phyloP scores from a whole-genome alignment of 805 yeast species.

The Wickerhamomyces chambardii region DNA sequence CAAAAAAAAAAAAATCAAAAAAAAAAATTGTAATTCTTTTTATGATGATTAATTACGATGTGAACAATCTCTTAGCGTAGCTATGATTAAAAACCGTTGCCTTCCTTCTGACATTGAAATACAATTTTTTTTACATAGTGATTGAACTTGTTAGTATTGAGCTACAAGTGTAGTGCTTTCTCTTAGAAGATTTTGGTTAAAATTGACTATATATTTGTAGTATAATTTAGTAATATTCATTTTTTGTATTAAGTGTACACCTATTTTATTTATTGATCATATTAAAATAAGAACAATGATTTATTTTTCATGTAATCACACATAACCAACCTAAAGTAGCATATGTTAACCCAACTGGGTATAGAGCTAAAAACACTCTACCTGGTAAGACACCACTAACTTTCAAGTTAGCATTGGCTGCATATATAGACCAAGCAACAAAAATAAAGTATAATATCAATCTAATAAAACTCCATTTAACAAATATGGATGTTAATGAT shows the following conservation, averaged over 20 bases:
- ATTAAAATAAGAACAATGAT: too few relatives aligned
- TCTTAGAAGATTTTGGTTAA: too few relatives aligned
- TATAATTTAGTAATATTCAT: too few relatives aligned
- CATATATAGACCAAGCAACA: slow-evolving; percentile 55
- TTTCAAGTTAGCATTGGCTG: slow-evolving; percentile 52
- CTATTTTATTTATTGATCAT: not conserved
- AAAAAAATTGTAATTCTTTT: not conserved
- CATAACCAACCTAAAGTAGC: slow-evolving; percentile 58
- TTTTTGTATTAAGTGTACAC: too few relatives aligned
- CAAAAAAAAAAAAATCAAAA: too few relatives aligned
- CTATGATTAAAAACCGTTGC: not conserved
- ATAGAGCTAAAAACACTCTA: slow-evolving; percentile 50
- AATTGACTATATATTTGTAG: too few relatives aligned
- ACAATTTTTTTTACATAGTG: not conserved
- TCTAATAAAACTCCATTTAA: slow-evolving; percentile 40
- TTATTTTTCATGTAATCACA: slow-evolving; percentile 43
- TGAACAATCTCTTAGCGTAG: not conserved
- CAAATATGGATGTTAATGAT: slow-evolving; percentile 36
- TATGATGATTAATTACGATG: not conserved
- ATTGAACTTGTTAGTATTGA: too few relatives aligned
- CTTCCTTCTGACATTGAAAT: not conserved
- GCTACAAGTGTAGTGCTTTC: too few relatives aligned
- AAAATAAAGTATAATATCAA: slow-evolving; percentile 35
- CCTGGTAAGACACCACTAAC: slow-evolving; percentile 57
- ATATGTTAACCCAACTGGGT: slow-evolving; percentile 58